A percentile compares a stretch with the other conserved stretches of the same genome.
phyloP scores from a whole-genome alignment of 352 stramenopile species.

The Phytophthora colocasiae region DNA sequence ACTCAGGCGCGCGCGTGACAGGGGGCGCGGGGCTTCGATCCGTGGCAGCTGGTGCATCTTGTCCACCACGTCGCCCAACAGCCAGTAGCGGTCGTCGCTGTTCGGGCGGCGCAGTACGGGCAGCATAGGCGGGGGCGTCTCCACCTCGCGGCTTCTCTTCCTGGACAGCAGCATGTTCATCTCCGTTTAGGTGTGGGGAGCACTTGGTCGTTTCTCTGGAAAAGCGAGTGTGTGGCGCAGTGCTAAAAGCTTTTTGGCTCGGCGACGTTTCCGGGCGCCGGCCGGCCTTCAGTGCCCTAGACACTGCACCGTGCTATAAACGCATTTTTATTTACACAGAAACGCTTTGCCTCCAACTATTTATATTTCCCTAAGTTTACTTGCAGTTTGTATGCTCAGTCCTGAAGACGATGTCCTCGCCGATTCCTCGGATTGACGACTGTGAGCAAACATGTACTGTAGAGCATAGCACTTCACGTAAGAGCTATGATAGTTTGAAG shows the following conservation, averaged over 20 bases:
- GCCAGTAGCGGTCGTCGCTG: conserved; percentile 47
- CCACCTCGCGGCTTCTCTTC: conserved; percentile 50
- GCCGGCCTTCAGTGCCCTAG: conserved; percentile 9
- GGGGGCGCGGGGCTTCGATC: conserved; percentile 15
- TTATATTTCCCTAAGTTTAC: conserved; percentile 3
- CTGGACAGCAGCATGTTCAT: conserved; percentile 60
- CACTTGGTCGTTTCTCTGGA: conserved; percentile 19
- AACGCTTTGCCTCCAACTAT: conserved; percentile 5
- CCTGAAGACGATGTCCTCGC: too few relatives aligned
- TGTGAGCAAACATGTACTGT: too few relatives aligned
- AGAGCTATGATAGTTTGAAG: too few relatives aligned
- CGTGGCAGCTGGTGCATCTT: conserved; percentile 19
- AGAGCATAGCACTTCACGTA: too few relatives aligned
- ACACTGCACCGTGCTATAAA: conserved; percentile 7
- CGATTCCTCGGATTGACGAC: too few relatives aligned
- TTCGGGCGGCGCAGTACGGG: conserved; percentile 35
- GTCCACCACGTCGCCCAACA: conserved; percentile 45
- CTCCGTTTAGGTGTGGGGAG: background rate
- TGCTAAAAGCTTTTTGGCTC: conserved; percentile 4
- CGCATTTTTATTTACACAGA: conserved; percentile 21
- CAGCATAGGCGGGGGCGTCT: conserved; percentile 23
- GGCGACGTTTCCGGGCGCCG: conserved; percentile 25
- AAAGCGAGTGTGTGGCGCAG: conserved; percentile 23
- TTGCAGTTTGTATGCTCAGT: conserved; percentile 8
- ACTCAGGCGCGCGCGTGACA: conserved; percentile 52